A percentile compares a stretch with the other conserved stretches of the same genome.
phyloP scores from a whole-genome alignment of 2,329 filamentous ascomycete species.

The Pestalotiopsis sp. region DNA sequence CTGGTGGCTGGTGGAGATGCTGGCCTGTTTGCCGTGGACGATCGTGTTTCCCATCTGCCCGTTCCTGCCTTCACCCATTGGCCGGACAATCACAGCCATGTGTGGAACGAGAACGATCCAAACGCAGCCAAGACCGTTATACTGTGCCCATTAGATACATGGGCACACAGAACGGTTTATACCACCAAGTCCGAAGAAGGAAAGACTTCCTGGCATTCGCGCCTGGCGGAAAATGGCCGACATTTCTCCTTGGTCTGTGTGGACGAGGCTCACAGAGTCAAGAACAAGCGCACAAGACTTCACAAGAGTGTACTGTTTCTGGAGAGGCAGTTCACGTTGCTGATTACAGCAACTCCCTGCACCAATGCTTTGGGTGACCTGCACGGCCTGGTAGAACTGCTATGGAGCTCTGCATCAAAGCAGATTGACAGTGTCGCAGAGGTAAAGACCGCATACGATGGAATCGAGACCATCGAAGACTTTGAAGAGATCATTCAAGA shows the following conservation, averaged over 20 bases:
- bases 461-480: not conserved
- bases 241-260: slow-evolving; percentile 30
- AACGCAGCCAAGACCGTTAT: slow-evolving; percentile 23
- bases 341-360: slow-evolving; percentile 31
- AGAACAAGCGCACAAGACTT: slow-evolving; percentile 22
- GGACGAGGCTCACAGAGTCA: slow-evolving; percentile 32
- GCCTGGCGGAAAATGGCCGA: slow-evolving; percentile 19
- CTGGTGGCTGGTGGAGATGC: slow-evolving; percentile 19
- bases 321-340: slow-evolving; percentile 27
- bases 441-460: not conserved
- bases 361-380: slow-evolving; percentile 28
- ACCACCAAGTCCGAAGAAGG: not conserved
- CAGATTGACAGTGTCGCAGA: not conserved
- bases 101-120: slow-evolving; percentile 25
- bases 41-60: slow-evolving; percentile 14
- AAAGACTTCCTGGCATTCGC: slow-evolving; percentile 17
- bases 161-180: slow-evolving; percentile 22
- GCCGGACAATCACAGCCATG: slow-evolving; percentile 19
- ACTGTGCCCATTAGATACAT: slow-evolving; percentile 28
- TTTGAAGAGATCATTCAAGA: not conserved
- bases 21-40: slow-evolving; percentile 2
- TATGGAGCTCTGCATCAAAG: slow-evolving; percentile 22
- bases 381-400: slow-evolving; percentile 23
- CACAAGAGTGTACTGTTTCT: slow-evolving; percentile 27
- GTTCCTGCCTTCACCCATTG: slow-evolving; percentile 18